These are phyloP conservation scores for Suhomyces sp. DNA, from an alignment of 805 yeast genomes.

Conservation along the genomic window DNA sequence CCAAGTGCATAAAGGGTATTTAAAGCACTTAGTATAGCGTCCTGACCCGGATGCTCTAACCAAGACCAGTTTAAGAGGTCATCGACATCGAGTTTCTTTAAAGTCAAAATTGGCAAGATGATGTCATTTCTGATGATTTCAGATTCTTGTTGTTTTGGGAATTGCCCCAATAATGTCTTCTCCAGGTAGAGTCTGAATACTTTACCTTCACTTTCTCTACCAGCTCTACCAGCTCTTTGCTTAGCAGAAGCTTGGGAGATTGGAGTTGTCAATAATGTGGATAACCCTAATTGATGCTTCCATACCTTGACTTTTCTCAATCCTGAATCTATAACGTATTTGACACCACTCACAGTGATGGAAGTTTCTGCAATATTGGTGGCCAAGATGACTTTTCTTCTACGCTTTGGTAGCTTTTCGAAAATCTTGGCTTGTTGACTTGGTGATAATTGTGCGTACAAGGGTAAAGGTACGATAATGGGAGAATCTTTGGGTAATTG, in stretches of 20 bases:
- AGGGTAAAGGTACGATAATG: constrained; percentile 69
- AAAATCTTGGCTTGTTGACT: constrained; percentile 81
- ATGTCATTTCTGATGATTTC: constrained; percentile 88
- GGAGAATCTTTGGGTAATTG: constrained; percentile 76
- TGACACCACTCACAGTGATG: constrained; percentile 90
- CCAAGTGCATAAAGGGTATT: constrained; percentile 73
- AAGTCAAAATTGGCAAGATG: constrained; percentile 76
- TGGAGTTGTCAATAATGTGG: constrained; percentile 89
- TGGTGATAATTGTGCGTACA: constrained; percentile 93
- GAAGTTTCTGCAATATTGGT: constrained; percentile 99
- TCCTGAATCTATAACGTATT: constrained; percentile 91
- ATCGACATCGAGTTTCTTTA: constrained; percentile 79
- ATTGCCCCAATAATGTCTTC: constrained; percentile 50
- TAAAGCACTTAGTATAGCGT: constrained; percentile 72
- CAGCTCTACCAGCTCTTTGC: constrained; percentile 98
- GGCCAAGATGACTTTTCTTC: constrained; percentile 83
- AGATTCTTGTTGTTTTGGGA: constrained; percentile 84
- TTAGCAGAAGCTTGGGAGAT: constrained; percentile 92
- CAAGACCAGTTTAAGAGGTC: constrained; percentile 87
- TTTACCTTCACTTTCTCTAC: constrained; percentile 90
- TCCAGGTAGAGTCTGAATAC: constrained; percentile 84
- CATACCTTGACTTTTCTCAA: constrained; percentile 90
- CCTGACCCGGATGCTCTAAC: constrained; percentile 87
- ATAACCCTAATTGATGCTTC: constrained; percentile 88
- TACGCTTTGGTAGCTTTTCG: constrained; percentile 56